Evolutionary conservation across 2,329 filamentous ascomycete genomes (phyloP).

Genomic region (Aspergillus luchuensis): DNA sequence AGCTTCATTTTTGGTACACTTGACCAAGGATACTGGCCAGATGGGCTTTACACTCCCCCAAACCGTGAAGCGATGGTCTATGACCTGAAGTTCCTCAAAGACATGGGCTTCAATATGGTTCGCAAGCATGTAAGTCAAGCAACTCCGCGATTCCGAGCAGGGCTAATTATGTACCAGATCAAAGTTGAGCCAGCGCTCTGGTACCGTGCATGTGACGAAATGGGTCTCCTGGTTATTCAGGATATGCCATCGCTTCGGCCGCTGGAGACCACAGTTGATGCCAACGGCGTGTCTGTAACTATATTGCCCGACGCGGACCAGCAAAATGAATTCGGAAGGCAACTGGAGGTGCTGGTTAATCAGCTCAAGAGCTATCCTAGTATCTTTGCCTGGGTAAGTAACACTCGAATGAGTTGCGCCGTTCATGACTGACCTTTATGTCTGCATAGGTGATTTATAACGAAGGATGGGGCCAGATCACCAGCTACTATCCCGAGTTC

Average conservation of each 20-base stretch:
- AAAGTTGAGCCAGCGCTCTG: slow-evolving; percentile 69
- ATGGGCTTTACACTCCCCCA: slow-evolving; percentile 67
- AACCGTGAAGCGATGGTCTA: slow-evolving; percentile 68
- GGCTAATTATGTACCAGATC: slow-evolving; percentile 47
- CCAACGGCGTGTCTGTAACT: neutral
- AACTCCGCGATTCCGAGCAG: neutral
- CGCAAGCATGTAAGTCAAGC: slow-evolving; percentile 63
- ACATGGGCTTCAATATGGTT: slow-evolving; percentile 69
- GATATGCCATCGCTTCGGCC: slow-evolving; percentile 67
- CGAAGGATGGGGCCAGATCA: slow-evolving; percentile 69
- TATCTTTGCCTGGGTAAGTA: slow-evolving; percentile 63
- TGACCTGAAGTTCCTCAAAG: slow-evolving; percentile 65
- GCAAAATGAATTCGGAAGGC: slow-evolving; percentile 66
- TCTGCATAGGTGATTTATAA: slow-evolving; percentile 64
- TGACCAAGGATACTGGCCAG: slow-evolving; percentile 72
- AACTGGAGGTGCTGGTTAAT: slow-evolving; percentile 62
- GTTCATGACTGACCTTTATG: neutral
- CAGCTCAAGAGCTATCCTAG: slow-evolving; percentile 67
- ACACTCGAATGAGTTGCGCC: neutral
- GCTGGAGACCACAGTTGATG: slow-evolving; percentile 33
- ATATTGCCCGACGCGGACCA: slow-evolving; percentile 48
- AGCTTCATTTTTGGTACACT: slow-evolving; percentile 68
- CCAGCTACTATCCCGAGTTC: slow-evolving; percentile 56
- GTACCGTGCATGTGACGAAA: slow-evolving; percentile 66
- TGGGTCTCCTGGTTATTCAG: slow-evolving; percentile 68